Base-by-base conservation (phyloP, 2,329 filamentous ascomycete species). In the Penicillium italicum region DNA sequence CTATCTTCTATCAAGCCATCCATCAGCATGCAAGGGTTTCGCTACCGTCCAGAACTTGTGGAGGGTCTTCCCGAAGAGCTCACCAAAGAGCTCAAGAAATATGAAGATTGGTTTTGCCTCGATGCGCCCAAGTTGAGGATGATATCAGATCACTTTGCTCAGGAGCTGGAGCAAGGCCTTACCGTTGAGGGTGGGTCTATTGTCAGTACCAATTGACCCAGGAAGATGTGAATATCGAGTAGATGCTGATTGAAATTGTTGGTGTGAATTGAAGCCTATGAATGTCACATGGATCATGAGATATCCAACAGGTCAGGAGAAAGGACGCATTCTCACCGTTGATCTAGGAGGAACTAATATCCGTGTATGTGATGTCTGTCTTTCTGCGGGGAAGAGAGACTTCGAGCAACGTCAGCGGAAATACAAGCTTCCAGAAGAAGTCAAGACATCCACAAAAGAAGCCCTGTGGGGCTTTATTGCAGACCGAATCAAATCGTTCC, bases 291-390 rank as follows among this genome's bases (percentile, higher is more conserved):
- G 91, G 91, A 90, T 91, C 61, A 91, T 91, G 84, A 82, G 82
- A 37, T 87, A 71, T 90, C 91, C 6, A 85, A 85, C 69, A 90
- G 91, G 61, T 75, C 30, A 89, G 63, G 91, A 96, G 76, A 88
- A 84, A 10, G 91, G 91, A 57, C 91, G 85, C 12, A 92, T 84
- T 69, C 78, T 96, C 45, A 90, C 91, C 42, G 79, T 96, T 26
- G 91, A 96, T 69, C 91, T 96, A 85, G 91, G 91, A 47, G 91
- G 91, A 62, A 96, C 91, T 59, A 96, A 96, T 71, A 76, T 96
- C 56, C 87, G 91, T 69, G 90, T 96, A 57, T 96, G 91, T 73
- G 86, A 93, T 72, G 90, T 96, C 66, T 87, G 84, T 55, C 77
- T 96, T 61, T 89, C 88, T 20, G 85, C 91, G 45, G 82, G 86